Percentiles rank a stretch among this genome's conserved stretches.
Conservation (phyloP, 768 basidiomycete species). For the Leccinum arenicola region DNA sequence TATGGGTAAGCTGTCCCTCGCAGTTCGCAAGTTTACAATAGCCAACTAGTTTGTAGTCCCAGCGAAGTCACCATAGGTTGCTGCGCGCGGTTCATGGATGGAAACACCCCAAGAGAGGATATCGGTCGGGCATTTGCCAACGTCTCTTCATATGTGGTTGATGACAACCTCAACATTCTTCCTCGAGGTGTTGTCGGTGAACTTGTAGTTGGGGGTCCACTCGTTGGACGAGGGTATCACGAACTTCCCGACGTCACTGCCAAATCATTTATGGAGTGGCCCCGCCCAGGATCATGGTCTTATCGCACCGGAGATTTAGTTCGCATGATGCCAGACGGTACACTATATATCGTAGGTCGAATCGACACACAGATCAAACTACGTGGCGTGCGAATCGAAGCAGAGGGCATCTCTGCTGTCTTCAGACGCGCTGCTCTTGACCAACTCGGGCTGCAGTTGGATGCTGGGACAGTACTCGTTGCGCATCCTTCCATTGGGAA, state of each 20-base stretch:
- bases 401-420: slow-evolving; percentile 48
- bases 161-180: slow-evolving; percentile 39
- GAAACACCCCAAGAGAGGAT: slow-evolving; percentile 39
- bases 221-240: slow-evolving; percentile 51
- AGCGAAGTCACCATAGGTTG: slow-evolving; percentile 55
- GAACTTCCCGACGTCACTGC: slow-evolving; percentile 42
- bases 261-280: slow-evolving; percentile 47
- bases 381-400: slow-evolving; percentile 53
- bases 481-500: slow-evolving; percentile 42
- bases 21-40: neutral
- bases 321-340: slow-evolving; percentile 48
- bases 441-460: slow-evolving; percentile 27
- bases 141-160: slow-evolving; percentile 40
- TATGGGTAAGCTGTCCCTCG: slow-evolving; percentile 36
- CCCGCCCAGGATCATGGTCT: slow-evolving; percentile 37
- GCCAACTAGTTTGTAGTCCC: slow-evolving; percentile 29
- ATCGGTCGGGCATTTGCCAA: slow-evolving; percentile 42
- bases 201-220: slow-evolving; percentile 47
- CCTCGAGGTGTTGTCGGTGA: slow-evolving; percentile 46
- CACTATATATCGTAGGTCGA: slow-evolving; percentile 48
- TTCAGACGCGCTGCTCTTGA: slow-evolving; percentile 24
- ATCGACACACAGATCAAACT: slow-evolving; percentile 53
- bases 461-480: slow-evolving; percentile 41
- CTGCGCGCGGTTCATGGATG: slow-evolving; percentile 42
- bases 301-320: slow-evolving; percentile 52